These are phyloP conservation scores for Cercospora berteroae DNA, from an alignment of 2,329 filamentous ascomycete species.

Conservation along the genomic window DNA sequence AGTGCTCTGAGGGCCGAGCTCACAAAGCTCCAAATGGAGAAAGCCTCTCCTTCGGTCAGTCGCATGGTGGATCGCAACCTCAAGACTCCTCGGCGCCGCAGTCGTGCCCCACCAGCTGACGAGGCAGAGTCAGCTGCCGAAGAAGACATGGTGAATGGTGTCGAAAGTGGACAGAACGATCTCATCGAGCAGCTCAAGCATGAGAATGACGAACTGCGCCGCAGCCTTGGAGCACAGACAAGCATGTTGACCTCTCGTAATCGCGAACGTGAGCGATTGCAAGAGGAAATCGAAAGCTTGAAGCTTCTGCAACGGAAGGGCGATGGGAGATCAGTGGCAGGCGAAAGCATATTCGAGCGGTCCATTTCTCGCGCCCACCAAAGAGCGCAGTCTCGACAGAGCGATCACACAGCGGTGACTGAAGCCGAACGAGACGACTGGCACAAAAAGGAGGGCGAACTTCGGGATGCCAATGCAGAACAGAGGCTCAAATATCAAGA, in stretches of 20 bases:
- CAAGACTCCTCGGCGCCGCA: constrained; percentile 35
- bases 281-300: constrained; percentile 95
- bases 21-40: constrained; percentile 52
- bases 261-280: constrained; percentile 88
- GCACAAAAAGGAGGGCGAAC: constrained; percentile 76
- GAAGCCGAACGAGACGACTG: constrained; percentile 82
- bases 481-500: constrained; percentile 88
- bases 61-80: constrained; percentile 40
- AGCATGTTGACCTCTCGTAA: constrained; percentile 97
- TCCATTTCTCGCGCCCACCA: constrained; percentile 78
- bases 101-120: constrained; percentile 38
- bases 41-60: constrained; percentile 38
- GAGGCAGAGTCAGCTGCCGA: constrained; percentile 35
- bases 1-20: constrained; percentile 80
- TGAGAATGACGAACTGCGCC: constrained; percentile 87
- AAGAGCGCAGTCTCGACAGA: constrained; percentile 71
- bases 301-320: constrained; percentile 81
- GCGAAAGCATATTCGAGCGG: constrained; percentile 91
- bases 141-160: constrained; percentile 40
- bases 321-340: constrained; percentile 60
- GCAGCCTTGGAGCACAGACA: constrained; percentile 91
- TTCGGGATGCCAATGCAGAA: constrained; percentile 83
- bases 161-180: constrained; percentile 44
- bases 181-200: constrained; percentile 85
- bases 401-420: constrained; percentile 66